Percentiles rank a stretch among this genome's conserved stretches.
Conservation (phyloP, 305 asterid genomes). For the Plantago lanceolata region DNA sequence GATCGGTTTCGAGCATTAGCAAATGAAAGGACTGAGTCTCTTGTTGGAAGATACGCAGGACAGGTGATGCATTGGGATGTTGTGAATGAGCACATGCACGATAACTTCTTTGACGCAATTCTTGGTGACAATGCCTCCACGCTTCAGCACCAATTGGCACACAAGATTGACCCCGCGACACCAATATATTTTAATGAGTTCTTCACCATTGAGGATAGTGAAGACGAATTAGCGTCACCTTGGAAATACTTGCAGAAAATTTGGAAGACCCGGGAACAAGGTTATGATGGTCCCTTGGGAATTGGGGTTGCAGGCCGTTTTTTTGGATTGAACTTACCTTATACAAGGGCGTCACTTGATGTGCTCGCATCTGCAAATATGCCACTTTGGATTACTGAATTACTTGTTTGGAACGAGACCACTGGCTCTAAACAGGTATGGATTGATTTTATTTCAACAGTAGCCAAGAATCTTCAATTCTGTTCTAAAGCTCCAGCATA, state of each 20-base stretch:
- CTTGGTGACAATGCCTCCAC: slow-evolving; percentile 27
- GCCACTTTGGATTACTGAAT: slow-evolving; percentile 51
- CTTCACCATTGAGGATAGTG: slow-evolving; percentile 26
- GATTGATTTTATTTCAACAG: background rate
- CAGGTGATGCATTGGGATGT: slow-evolving; percentile 46
- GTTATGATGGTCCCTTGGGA: slow-evolving; percentile 30
- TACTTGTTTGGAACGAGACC: slow-evolving; percentile 23
- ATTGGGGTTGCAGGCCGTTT: slow-evolving; percentile 43
- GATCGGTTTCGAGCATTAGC: slow-evolving; percentile 10
- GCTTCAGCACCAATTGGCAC: slow-evolving; percentile 19
- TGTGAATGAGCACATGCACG: slow-evolving; percentile 37
- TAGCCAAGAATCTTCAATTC: background rate
- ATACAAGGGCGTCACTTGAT: slow-evolving; percentile 38
- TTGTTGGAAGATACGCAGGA: slow-evolving; percentile 32
- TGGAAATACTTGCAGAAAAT: slow-evolving; percentile 32
- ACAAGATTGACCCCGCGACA: slow-evolving; percentile 28
- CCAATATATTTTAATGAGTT: slow-evolving; percentile 35
- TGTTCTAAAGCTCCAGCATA: background rate
- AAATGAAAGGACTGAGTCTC: slow-evolving; percentile 22
- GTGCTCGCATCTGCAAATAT: slow-evolving; percentile 25
- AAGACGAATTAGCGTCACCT: slow-evolving; percentile 26
- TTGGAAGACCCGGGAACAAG: slow-evolving; percentile 19
- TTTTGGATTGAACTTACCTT: slow-evolving; percentile 27
- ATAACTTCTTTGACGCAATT: slow-evolving; percentile 18
- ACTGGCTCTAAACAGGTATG: background rate